Percentiles rank a stretch among this genome's conserved stretches.
phyloP scores from a whole-genome alignment of 805 yeast species.

The Cyberlindnera veronae region DNA sequence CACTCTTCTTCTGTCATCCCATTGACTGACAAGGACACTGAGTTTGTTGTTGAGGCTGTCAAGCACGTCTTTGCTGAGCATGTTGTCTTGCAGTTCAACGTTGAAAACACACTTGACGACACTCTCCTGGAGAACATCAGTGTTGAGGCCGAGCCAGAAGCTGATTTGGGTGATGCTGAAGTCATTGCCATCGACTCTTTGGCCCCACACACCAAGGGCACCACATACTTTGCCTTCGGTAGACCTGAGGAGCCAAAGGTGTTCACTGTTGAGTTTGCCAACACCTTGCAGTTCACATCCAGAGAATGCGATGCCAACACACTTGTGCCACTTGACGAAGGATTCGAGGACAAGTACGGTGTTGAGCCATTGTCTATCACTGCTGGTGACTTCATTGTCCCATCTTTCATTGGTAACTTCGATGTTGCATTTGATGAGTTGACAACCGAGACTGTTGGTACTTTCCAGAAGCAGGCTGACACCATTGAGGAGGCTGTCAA shows the following conservation, averaged over 20 bases:
- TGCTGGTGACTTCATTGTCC: slow-evolving; percentile 80
- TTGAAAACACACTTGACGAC: slow-evolving; percentile 80
- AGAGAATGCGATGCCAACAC: slow-evolving; percentile 78
- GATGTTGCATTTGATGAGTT: slow-evolving; percentile 72
- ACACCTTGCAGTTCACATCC: slow-evolving; percentile 67
- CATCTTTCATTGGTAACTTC: slow-evolving; percentile 76
- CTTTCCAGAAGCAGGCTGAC: slow-evolving; percentile 55
- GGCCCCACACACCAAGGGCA: slow-evolving; percentile 66
- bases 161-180: slow-evolving; percentile 51
- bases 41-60: slow-evolving; percentile 79
- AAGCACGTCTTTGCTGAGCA: slow-evolving; percentile 79
- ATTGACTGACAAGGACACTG: slow-evolving; percentile 90
- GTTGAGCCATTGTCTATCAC: slow-evolving; percentile 71
- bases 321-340: slow-evolving; percentile 62
- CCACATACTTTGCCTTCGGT: slow-evolving; percentile 72
- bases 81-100: slow-evolving; percentile 74
- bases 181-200: slow-evolving; percentile 71
- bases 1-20: slow-evolving; percentile 63
- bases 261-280: slow-evolving; percentile 51
- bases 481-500: slow-evolving; percentile 54
- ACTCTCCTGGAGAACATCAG: slow-evolving; percentile 73
- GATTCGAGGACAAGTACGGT: slow-evolving; percentile 91
- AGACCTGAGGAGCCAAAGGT: slow-evolving; percentile 49
- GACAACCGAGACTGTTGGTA: slow-evolving; percentile 56
- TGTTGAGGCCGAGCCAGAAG: slow-evolving; percentile 61